These are phyloP conservation scores for Pichia scutulata DNA, from an alignment of 805 yeast species.

Conservation along the genomic window DNA sequence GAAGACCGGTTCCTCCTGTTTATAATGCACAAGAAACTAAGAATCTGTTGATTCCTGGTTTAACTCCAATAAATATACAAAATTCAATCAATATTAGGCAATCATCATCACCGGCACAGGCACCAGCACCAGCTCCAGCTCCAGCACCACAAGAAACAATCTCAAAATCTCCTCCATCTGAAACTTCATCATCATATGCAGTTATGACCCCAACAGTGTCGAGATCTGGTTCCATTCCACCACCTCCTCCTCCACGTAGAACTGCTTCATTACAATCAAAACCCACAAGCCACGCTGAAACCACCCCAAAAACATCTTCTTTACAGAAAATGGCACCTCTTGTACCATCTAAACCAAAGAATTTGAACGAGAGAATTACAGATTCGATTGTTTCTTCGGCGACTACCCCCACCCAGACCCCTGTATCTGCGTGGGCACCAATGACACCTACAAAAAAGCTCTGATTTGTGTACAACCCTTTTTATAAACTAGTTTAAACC, in stretches of 20 bases:
- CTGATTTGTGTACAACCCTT: background rate
- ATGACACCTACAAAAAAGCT: slow-evolving; percentile 27
- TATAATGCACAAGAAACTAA: slow-evolving; percentile 16
- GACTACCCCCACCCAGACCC: background rate
- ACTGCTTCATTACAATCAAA: background rate
- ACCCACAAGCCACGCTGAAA: background rate
- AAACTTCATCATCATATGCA: background rate
- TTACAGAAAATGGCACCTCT: slow-evolving; percentile 24
- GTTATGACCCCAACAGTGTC: slow-evolving; percentile 28
- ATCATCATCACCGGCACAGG: background rate
- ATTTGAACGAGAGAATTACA: slow-evolving; percentile 14
- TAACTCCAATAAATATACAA: slow-evolving; percentile 15
- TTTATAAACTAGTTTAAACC: no score
- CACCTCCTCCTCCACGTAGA: slow-evolving; percentile 27
- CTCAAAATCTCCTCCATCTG: background rate
- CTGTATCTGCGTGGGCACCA: slow-evolving; percentile 19
- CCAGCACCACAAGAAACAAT: background rate
- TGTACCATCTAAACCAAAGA: slow-evolving; percentile 27
- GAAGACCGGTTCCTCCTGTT: slow-evolving; percentile 19
- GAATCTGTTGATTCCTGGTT: slow-evolving; percentile 19
- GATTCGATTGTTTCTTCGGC: background rate
- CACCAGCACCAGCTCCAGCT: background rate
- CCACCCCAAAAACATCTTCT: background rate
- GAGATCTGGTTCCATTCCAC: slow-evolving; percentile 20
- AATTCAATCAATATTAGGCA: slow-evolving; percentile 7